These are phyloP conservation scores for Crithidia mellificae DNA, from an alignment of 208 protist genomes.

Conservation along the genomic window DNA sequence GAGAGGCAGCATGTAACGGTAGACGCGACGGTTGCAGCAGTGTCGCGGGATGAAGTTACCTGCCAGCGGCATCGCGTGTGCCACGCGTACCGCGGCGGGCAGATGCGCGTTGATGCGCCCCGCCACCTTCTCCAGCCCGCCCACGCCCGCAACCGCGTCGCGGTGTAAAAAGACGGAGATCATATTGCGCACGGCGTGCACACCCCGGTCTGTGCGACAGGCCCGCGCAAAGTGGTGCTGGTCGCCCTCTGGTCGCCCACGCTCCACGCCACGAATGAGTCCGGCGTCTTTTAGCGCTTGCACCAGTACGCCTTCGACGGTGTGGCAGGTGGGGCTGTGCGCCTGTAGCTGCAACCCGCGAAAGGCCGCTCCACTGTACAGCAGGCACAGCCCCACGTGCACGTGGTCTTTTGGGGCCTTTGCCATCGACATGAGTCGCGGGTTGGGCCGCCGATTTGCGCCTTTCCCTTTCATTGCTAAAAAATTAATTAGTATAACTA, in stretches of 20 bases:
- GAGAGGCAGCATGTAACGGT: slow-evolving; percentile 78
- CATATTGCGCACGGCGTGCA: slow-evolving; percentile 83
- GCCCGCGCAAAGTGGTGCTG: slow-evolving; percentile 66
- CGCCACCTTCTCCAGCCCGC: slow-evolving; percentile 31
- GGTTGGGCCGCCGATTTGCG: slow-evolving; percentile 25
- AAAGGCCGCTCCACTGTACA: slow-evolving; percentile 70
- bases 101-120: slow-evolving; percentile 47
- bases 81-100: slow-evolving; percentile 51
- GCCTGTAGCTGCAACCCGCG: slow-evolving; percentile 83
- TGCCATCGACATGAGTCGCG: slow-evolving; percentile 35
- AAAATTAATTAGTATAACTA: too few species aligned
- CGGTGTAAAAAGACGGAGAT: slow-evolving; percentile 66
- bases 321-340: slow-evolving; percentile 75
- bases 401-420: slow-evolving; percentile 65
- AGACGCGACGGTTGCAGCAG: slow-evolving; percentile 78
- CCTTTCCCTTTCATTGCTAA: neutral
- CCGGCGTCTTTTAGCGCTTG: slow-evolving; percentile 68
- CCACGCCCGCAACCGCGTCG: slow-evolving; percentile 32
- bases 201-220: slow-evolving; percentile 85
- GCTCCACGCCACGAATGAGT: slow-evolving; percentile 45
- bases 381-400: slow-evolving; percentile 65
- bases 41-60: slow-evolving; percentile 75
- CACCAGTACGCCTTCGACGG: slow-evolving; percentile 79
- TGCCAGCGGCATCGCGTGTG: slow-evolving; percentile 50
- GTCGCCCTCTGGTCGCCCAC: slow-evolving; percentile 42